Evolutionary conservation across 2,329 filamentous ascomycete species (phyloP).

Genomic region (Sphaerulina vaccinii): DNA sequence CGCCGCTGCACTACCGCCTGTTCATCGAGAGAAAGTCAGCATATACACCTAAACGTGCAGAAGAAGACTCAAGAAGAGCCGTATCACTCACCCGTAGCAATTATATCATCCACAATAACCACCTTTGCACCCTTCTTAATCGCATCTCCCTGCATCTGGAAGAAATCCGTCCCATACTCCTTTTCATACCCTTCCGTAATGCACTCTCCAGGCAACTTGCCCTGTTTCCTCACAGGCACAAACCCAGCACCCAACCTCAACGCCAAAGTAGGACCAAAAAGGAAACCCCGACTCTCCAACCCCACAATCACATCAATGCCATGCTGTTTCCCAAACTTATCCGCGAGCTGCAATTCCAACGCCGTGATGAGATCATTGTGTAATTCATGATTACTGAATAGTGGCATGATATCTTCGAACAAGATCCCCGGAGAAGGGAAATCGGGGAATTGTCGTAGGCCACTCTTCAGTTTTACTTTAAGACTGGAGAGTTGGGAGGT

Average conservation of each 20-base stretch:
- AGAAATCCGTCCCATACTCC: conserved; percentile 92
- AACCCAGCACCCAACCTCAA: conserved; percentile 80
- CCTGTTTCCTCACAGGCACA: conserved; percentile 90
- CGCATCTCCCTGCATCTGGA: conserved; percentile 89
- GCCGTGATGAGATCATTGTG: conserved; percentile 78
- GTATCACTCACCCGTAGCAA: conserved; percentile 78
- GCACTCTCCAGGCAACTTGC: conserved; percentile 89
- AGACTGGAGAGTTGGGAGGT: conserved; percentile 50
- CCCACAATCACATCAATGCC: conserved; percentile 81
- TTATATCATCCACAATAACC: conserved; percentile 94
- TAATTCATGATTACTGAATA: conserved; percentile 75
- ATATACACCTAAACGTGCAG: not conserved
- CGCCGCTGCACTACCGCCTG: conserved; percentile 87
- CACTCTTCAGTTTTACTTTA: conserved; percentile 65
- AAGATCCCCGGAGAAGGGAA: conserved; percentile 90
- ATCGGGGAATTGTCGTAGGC: conserved; percentile 83
- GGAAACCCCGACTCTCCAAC: conserved; percentile 89
- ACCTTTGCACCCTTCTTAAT: conserved; percentile 86
- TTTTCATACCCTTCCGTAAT: conserved; percentile 86
- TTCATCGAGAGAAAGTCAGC: not conserved
- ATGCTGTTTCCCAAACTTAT: conserved; percentile 54
- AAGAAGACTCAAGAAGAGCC: not conserved
- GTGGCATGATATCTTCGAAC: conserved; percentile 96
- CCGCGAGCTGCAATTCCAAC: conserved; percentile 76
- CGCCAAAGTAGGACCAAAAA: conserved; percentile 89